Conservation (phyloP, 176 grass and related monocot species). For the Carex kokanica region DNA sequence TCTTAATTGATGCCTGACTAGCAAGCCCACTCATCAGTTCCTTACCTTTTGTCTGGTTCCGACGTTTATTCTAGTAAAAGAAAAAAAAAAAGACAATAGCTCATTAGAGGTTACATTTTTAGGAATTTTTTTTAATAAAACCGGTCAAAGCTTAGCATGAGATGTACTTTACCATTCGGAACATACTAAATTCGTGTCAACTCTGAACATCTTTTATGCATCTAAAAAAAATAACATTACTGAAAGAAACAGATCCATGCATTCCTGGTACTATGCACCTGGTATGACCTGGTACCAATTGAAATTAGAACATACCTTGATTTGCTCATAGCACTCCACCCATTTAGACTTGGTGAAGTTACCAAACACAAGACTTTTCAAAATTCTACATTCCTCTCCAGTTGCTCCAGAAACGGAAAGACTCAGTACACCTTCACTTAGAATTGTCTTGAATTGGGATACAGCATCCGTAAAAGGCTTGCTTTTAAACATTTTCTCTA, state of each 20-base stretch:
- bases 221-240: background rate
- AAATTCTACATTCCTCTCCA: conserved; percentile 33
- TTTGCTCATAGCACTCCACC: conserved; percentile 32
- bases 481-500: conserved; percentile 38
- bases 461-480: conserved; percentile 33
- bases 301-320: conserved; percentile 33
- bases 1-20: conserved; percentile 19
- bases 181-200: background rate
- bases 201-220: background rate
- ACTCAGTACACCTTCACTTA: conserved; percentile 36
- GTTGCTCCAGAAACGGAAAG: conserved; percentile 28
- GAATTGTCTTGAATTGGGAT: conserved; percentile 35
- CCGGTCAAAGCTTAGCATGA: background rate
- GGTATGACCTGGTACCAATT: background rate
- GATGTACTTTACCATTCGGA: background rate
- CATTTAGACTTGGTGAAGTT: conserved; percentile 32
- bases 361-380: conserved; percentile 35
- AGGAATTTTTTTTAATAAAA: background rate
- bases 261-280: background rate
- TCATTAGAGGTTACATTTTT: background rate
- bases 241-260: background rate
- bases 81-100: background rate
- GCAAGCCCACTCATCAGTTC: conserved; percentile 7
- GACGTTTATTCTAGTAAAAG: conserved; percentile 4
- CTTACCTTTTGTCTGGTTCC: background rate